These are phyloP conservation scores for Xylaria sp. DNA, from an alignment of 2,329 filamentous ascomycete species.

Conservation along the genomic window DNA sequence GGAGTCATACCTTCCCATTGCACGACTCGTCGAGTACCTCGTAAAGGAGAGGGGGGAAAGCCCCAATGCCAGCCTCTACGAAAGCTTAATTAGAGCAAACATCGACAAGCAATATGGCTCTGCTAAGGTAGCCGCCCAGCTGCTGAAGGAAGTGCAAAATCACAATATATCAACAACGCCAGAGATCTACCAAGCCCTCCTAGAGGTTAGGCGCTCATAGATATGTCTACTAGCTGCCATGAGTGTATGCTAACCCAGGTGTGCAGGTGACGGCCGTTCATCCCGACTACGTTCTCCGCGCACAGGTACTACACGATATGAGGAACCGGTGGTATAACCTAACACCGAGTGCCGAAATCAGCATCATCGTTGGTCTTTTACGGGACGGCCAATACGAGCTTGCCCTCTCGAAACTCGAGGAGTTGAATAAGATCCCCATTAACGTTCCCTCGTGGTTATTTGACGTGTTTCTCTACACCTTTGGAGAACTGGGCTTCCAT, in stretches of 20 bases:
- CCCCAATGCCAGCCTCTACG: constrained; percentile 68
- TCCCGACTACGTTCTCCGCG: constrained; percentile 80
- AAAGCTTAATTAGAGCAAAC: constrained; percentile 76
- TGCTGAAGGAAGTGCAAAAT: constrained; percentile 76
- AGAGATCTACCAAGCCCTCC: constrained; percentile 70
- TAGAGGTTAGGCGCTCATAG: constrained; percentile 31
- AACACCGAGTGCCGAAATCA: constrained; percentile 66
- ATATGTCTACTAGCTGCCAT: not conserved
- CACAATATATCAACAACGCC: constrained; percentile 67
- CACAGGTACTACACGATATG: constrained; percentile 75
- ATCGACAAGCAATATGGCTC: constrained; percentile 67
- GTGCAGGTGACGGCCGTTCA: constrained; percentile 75
- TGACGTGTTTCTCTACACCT: constrained; percentile 75
- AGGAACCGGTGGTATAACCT: constrained; percentile 72
- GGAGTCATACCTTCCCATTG: constrained; percentile 46
- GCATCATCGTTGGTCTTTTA: constrained; percentile 74
- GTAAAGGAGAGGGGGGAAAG: constrained; percentile 59
- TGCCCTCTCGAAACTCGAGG: constrained; percentile 72
- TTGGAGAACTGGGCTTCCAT: constrained; percentile 74
- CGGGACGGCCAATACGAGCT: constrained; percentile 84
- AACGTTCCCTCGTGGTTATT: constrained; percentile 74
- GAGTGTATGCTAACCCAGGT: constrained; percentile 13
- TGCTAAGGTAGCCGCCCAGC: constrained; percentile 61
- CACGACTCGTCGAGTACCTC: constrained; percentile 61
- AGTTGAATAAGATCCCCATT: constrained; percentile 63